Percentiles rank a stretch among this genome's conserved stretches.
Evolutionary conservation across 805 yeast genomes (phyloP).

Genomic region (Priceomyces melissophilus): DNA sequence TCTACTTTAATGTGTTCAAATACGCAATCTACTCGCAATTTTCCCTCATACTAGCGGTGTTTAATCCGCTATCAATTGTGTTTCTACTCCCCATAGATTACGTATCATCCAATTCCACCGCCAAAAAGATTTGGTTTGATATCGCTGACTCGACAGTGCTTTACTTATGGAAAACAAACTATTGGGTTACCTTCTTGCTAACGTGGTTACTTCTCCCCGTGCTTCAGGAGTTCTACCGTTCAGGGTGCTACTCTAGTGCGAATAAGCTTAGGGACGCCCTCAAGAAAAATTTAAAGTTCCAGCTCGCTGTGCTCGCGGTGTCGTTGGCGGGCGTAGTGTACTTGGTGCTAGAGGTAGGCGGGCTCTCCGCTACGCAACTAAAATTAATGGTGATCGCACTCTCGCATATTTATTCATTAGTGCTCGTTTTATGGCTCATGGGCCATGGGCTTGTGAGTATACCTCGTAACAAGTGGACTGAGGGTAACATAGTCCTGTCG

Average conservation of each 20-base stretch:
- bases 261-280: slow-evolving; percentile 55
- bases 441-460: slow-evolving; percentile 73
- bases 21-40: slow-evolving; percentile 41
- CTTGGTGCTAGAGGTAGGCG: slow-evolving; percentile 50
- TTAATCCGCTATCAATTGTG: slow-evolving; percentile 71
- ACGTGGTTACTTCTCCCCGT: slow-evolving; percentile 78
- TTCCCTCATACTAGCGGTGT: slow-evolving; percentile 57
- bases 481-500: slow-evolving; percentile 26
- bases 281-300: slow-evolving; percentile 55
- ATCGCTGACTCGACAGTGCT: slow-evolving; percentile 46
- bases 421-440: slow-evolving; percentile 77
- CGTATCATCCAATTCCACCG: slow-evolving; percentile 47
- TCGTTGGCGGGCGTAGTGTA: slow-evolving; percentile 58
- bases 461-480: slow-evolving; percentile 50
- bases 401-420: slow-evolving; percentile 72
- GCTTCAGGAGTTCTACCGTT: slow-evolving; percentile 66
- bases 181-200: slow-evolving; percentile 76
- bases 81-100: slow-evolving; percentile 74
- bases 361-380: slow-evolving; percentile 52
- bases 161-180: slow-evolving; percentile 68
- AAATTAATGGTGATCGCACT: slow-evolving; percentile 69
- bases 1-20: slow-evolving; percentile 32
- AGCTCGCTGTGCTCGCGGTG: slow-evolving; percentile 50
- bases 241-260: slow-evolving; percentile 56
- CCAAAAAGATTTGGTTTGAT: slow-evolving; percentile 40